Evolutionary conservation across 148 eudicot species (phyloP), one percentile per base, ranked within the genome.

Genomic region (Simmondsia chinensis): DNA sequence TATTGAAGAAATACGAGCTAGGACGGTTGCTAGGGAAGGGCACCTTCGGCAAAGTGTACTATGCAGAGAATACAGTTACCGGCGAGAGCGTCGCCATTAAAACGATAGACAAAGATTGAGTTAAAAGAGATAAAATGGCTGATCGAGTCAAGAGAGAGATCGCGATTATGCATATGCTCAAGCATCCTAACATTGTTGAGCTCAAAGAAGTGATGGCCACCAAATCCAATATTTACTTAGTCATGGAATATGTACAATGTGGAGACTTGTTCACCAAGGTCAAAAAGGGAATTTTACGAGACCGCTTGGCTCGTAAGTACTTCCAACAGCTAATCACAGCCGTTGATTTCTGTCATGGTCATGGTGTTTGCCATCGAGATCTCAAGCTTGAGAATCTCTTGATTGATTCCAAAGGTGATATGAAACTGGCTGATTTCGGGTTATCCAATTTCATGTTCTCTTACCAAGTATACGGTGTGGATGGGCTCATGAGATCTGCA

Each of bases 171-270:
- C 33, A 46, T 27, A 48, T 64, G 0, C 70, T 73, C 1, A 68
- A 72, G 9, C 83, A 81, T 33, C 75, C 83, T 0, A 66, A 76
- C 51, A 50, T 80, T 9, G 69, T 76, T 3, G 73, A 73, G 43
- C 71, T 80, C 26, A 70, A 68, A 16, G 89, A 81, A 47, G 83
- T 81, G 5, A 70, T 81, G 83, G 89, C 89, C 1, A 73, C 83
- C 4, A 69, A 64, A 41, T 10, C 58, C 8, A 66, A 50, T 37
- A 66, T 80, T 6, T 76, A 48, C 44, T 44, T 72, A 17, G 65
- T 75, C 15, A 53, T 79, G 75, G 82, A 79, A 43, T 68, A 65
- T 37, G 76, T 69, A 4, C 61, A 53, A 35, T 82, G 87, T 1
- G 82, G 87, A 29, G 82, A 75, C 29, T 70, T 79, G 22, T 75